Evolutionary conservation across 1,284 basidiomycete genomes (phyloP), one percentile per base, ranked within the genome.

Genomic region (Irpex sp.): DNA sequence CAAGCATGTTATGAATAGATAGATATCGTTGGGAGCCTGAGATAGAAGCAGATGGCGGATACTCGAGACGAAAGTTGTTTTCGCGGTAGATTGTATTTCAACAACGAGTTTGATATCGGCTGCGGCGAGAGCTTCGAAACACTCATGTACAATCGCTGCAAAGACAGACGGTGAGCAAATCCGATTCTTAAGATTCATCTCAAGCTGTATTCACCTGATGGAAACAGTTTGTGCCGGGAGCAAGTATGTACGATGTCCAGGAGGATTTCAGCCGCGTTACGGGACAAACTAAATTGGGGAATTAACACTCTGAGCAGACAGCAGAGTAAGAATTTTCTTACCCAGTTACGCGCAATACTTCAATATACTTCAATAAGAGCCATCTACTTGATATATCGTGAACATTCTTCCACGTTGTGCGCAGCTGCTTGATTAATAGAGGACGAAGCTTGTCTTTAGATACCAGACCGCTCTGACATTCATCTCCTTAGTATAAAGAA

Each of bases 1-100:
- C 53, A 93, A 71, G 66, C 88, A 92, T 1, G 79, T 77, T 8
- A 93, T 69, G 66, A 91, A 90, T 11, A 87, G 67, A 72, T 87
- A 87, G 60, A 84, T 75, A 51, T 89, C 83, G 66, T 89, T 88
- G 0, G 81, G 76, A 53, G 84, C 78, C 4, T 74, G 70, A 0
- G 87, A 88, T 1, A 75, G 77, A 17, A 93, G 75, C 13, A 89
- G 76, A 58, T 80, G 76, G 6, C 85, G 83, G 58, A 93, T 83
- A 61, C 75, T 71, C 35, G 77, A 71, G 56, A 85, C 69, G 62
- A 82, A 76, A 35, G 78, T 78, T 55, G 62, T 70, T 59, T 69
- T 69, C n/a, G 61, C 39, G 2, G 60, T 49, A 0, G 57, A 55
- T 58, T 72, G 72, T 26, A 65, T 71, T 58, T 70, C 63, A 13